These are phyloP conservation scores for Epithele typhae DNA, from an alignment of 768 basidiomycete genomes.

Conservation along the genomic window DNA sequence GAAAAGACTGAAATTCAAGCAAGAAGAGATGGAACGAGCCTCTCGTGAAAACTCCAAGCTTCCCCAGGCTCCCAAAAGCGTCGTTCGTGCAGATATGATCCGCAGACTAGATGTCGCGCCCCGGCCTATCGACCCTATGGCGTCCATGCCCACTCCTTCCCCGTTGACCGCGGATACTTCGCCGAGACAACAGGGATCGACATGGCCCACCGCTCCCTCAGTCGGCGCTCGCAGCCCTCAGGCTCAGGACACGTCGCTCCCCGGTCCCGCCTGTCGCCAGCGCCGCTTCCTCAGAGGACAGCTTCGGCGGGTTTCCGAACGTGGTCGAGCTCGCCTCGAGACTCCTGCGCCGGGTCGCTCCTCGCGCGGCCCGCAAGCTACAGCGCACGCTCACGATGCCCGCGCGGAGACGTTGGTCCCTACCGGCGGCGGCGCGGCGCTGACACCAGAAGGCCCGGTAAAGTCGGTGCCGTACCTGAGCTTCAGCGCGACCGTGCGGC, in stretches of 20 bases:
- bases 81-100: slow-evolving; percentile 18
- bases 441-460: neutral
- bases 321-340: slow-evolving; percentile 14
- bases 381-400: slow-evolving; percentile 72
- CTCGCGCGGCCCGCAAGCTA: slow-evolving; percentile 49
- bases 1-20: neutral
- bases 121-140: slow-evolving; percentile 16
- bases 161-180: no score
- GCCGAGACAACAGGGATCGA: neutral
- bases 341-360: slow-evolving; percentile 52
- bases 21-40: no score
- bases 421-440: neutral
- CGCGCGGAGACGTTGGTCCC: slow-evolving; percentile 50
- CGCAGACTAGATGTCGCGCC: slow-evolving; percentile 19
- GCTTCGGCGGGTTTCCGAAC: slow-evolving; percentile 32
- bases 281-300: no score
- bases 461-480: slow-evolving; percentile 70
- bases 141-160: slow-evolving; percentile 1
- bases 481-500: slow-evolving; percentile 72
- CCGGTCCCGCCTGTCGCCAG: no score
- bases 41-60: neutral
- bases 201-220: slow-evolving; percentile 1
- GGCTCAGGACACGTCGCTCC: neutral
- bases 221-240: slow-evolving; percentile 4
- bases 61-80: neutral